Evolutionary conservation across 441 rosid species (phyloP), one percentile per base, ranked within the genome.

Genomic region (Jatropha multifida): DNA sequence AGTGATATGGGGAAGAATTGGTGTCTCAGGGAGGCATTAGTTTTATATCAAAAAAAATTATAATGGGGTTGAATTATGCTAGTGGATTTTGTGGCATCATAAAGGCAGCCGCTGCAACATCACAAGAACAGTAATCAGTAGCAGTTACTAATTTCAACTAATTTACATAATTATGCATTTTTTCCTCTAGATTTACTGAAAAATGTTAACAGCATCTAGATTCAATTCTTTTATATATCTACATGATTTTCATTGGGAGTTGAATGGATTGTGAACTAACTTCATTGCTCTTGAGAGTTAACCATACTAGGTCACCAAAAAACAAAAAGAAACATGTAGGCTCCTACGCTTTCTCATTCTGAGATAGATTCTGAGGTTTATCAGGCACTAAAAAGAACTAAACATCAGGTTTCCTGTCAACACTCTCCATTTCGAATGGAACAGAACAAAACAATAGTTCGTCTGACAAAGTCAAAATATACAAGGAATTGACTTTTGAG

Each of bases 401-500:
- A 64, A 64, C 18, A 7, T 64, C 13, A 18, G 48, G 12, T 6
- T 13, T 15, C 46, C 60, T 32, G 3, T 32, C 17, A 23, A 51
- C 7, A 15, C 20, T 40, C 48, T 15, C 23, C 23, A 64, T 64
- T 38, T 64, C 48, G 13, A 17, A 64, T 20, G 17, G 38, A 18
- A 68, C 42, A 68, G 5, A 1, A 5, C 5, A 6, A 9, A 52
- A 27, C 27, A 49, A 20, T 12, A 13, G 3, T 27, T 71, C 0
- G 15, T 27, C 37, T 59, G 63, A 59, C 38, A 26, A 5, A 42
- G 56, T 17, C 12, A 46, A 61, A 23, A 59, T 59, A 13, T 23
- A 46, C 59, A 61, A 46, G 56, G 7, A 61, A 61, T 62, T 72
- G 67, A 38, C 59, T 46, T 27, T 17, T 49, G 58, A 61, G 66